phyloP scores from a whole-genome alignment of 2,329 filamentous ascomycete genomes.

The Fulvia fulva region DNA sequence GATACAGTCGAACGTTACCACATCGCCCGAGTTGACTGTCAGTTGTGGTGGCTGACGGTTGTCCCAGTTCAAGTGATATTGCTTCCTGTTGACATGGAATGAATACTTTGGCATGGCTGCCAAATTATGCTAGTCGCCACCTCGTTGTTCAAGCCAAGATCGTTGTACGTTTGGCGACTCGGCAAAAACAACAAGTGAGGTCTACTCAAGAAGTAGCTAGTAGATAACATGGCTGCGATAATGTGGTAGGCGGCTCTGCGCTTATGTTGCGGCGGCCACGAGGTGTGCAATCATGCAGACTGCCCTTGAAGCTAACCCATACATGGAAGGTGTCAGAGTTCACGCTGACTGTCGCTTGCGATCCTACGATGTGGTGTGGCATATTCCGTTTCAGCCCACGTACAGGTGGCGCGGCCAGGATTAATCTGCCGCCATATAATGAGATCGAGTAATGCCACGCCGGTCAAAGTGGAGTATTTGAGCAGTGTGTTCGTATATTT shows the following conservation, averaged over 20 bases:
- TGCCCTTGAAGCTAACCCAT: background rate
- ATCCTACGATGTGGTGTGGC: background rate
- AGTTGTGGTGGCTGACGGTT: slow-evolving; percentile 14
- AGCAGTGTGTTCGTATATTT: background rate
- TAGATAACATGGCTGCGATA: background rate
- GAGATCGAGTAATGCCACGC: background rate
- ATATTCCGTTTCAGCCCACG: background rate
- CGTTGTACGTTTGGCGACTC: background rate
- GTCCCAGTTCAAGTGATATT: slow-evolving; percentile 19
- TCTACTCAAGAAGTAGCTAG: background rate
- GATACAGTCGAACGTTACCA: slow-evolving; percentile 21
- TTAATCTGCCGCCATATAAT: background rate
- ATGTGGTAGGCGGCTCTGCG: slow-evolving; percentile 2
- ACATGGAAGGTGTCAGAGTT: slow-evolving; percentile 1
- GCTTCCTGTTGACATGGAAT: slow-evolving; percentile 19
- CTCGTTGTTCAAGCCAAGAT: background rate
- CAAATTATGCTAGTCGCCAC: background rate
- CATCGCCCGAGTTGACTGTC: slow-evolving; percentile 17
- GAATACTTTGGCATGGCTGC: background rate
- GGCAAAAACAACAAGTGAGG: background rate
- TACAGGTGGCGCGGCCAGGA: background rate
- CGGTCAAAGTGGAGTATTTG: background rate
- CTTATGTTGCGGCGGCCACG: background rate
- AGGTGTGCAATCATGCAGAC: background rate
- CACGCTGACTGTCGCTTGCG: background rate